Conservation (phyloP, 192 early-diverging fungal species). For the Coemansia sp. region DNA sequence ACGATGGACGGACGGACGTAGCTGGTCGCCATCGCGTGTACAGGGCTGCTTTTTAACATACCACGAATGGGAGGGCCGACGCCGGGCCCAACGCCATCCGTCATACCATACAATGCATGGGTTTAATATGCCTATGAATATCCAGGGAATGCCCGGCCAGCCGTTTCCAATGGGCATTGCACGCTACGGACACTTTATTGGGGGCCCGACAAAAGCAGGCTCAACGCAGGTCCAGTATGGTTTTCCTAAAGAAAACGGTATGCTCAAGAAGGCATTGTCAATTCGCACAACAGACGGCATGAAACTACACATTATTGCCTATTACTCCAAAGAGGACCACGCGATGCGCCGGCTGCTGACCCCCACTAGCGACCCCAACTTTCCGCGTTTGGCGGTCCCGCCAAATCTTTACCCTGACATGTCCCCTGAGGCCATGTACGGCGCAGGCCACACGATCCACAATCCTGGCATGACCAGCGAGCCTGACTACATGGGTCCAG, state of each 20-base stretch:
- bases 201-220: constrained; percentile 51
- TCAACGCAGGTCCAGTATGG: constrained; percentile 53
- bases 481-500: constrained; percentile 12
- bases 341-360: constrained; percentile 61
- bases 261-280: constrained; percentile 87
- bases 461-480: constrained; percentile 2
- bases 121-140: constrained; percentile 31
- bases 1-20: constrained; percentile 90
- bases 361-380: constrained; percentile 63
- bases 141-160: constrained; percentile 36
- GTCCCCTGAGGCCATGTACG: constrained; percentile 53
- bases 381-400: constrained; percentile 67
- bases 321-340: constrained; percentile 81
- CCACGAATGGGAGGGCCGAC: constrained; percentile 74
- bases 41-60: constrained; percentile 87
- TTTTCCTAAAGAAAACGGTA: constrained; percentile 69
- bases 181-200: constrained; percentile 53
- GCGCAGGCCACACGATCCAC: constrained; percentile 35
- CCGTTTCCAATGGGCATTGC: constrained; percentile 52
- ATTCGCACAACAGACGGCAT: constrained; percentile 78
- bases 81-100: constrained; percentile 54
- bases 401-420: constrained; percentile 85
- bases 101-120: constrained; percentile 45
- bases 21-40: constrained; percentile 85
- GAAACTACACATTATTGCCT: constrained; percentile 84